Conservation (phyloP, 768 basidiomycete genomes). For the Clavulina sp. region DNA sequence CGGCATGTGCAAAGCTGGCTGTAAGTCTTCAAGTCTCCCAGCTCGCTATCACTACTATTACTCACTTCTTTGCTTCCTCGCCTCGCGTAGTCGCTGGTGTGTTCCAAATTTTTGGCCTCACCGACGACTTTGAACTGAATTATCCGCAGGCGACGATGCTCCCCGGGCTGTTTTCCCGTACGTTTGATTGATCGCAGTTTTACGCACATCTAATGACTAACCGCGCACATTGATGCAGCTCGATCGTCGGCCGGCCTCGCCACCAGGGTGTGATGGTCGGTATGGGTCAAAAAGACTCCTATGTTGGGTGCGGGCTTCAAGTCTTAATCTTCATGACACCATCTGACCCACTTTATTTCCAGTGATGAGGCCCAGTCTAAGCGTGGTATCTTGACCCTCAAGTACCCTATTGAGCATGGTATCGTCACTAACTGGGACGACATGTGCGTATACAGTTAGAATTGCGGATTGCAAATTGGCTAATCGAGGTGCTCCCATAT, state of each 20-base stretch:
- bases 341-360: slow-evolving; percentile 6
- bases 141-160: slow-evolving; percentile 55
- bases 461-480: slow-evolving; percentile 24
- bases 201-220: slow-evolving; percentile 1
- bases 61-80: slow-evolving; percentile 10
- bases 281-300: slow-evolving; percentile 93
- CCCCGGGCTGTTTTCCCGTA: slow-evolving; percentile 92
- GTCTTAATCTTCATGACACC: slow-evolving; percentile 5
- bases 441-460: too few relatives aligned
- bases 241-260: slow-evolving; percentile 87
- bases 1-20: slow-evolving; percentile 99
- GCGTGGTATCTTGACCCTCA: slow-evolving; percentile 84
- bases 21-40: slow-evolving; percentile 30
- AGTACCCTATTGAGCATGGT: slow-evolving; percentile 89
- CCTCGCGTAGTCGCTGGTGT: slow-evolving; percentile 43
- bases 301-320: slow-evolving; percentile 53
- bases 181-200: slow-evolving; percentile 19
- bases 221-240: slow-evolving; percentile 26
- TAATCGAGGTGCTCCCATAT: slow-evolving; percentile 67
- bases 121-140: too few relatives aligned
- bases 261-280: slow-evolving; percentile 95
- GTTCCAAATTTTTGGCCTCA: slow-evolving; percentile 2
- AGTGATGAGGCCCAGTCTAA: slow-evolving; percentile 89
- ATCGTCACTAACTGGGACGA: slow-evolving; percentile 92
- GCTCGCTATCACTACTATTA: too few relatives aligned